phyloP scores from a whole-genome alignment of 345 rosid genomes.

The Melaleuca alternifolia region DNA sequence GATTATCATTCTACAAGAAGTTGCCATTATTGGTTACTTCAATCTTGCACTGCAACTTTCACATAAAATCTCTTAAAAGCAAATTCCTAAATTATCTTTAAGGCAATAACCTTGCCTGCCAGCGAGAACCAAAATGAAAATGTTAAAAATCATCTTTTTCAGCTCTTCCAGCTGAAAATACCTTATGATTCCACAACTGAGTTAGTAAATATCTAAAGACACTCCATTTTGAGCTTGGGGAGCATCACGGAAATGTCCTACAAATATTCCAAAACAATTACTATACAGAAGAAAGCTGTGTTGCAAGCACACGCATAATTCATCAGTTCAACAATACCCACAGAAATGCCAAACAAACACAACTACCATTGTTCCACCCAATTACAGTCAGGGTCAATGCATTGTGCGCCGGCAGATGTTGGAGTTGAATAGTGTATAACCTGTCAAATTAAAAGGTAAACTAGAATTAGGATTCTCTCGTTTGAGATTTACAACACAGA shows the following conservation, averaged over 20 bases:
- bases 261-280: neutral
- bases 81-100: neutral
- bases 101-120: neutral
- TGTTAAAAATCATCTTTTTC: neutral
- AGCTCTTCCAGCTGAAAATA: neutral
- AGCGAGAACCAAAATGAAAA: neutral
- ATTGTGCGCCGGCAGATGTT: constrained; percentile 81
- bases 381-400: constrained; percentile 68
- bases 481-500: neutral
- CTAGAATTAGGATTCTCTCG: neutral
- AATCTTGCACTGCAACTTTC: neutral
- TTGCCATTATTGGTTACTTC: neutral
- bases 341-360: neutral
- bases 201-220: neutral
- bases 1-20: neutral
- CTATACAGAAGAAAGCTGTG: neutral
- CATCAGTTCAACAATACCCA: neutral
- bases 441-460: constrained; percentile 18
- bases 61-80: neutral
- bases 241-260: neutral
- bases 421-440: constrained; percentile 63
- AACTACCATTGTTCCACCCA: constrained; percentile 95
- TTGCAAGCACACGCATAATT: neutral
- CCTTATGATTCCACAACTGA: neutral
- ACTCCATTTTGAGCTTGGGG: neutral